Evolutionary conservation across 2,329 filamentous ascomycete genomes (phyloP).

Genomic region (Hymenoscyphus linearis): DNA sequence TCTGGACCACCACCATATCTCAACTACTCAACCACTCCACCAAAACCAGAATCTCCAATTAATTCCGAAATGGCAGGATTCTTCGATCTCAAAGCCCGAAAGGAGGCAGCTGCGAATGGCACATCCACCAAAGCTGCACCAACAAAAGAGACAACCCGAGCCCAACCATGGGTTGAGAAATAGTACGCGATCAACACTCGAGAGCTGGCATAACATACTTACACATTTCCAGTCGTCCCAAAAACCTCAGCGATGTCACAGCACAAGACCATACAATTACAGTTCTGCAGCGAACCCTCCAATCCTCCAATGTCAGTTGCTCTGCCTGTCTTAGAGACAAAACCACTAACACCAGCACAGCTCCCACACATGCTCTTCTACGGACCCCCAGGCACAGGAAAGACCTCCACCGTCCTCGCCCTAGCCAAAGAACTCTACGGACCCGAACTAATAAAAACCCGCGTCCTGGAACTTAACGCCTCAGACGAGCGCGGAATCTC

Average conservation of each 20-base stretch:
- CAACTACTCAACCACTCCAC: not conserved
- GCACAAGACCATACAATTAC: constrained; percentile 97
- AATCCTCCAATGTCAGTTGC: constrained; percentile 75
- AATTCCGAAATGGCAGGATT: constrained; percentile 69
- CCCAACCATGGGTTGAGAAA: constrained; percentile 98
- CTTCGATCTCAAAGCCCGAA: constrained; percentile 91
- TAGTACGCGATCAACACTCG: constrained; percentile 56
- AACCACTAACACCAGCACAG: constrained; percentile 36
- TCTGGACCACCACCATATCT: not conserved
- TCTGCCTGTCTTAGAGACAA: not conserved
- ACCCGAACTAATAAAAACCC: constrained; percentile 83
- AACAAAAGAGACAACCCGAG: constrained; percentile 56
- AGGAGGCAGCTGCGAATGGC: constrained; percentile 66
- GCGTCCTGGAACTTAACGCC: constrained; percentile 98
- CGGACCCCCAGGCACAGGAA: constrained; percentile 92
- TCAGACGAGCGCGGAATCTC: constrained; percentile 97
- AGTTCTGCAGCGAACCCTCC: constrained; percentile 84
- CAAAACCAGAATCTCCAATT: not conserved
- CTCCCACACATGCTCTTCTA: constrained; percentile 99
- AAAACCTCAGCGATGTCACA: constrained; percentile 88
- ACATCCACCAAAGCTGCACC: constrained; percentile 60
- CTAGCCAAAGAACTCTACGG: constrained; percentile 97
- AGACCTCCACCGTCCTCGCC: constrained; percentile 95
- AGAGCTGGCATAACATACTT: constrained; percentile 23
- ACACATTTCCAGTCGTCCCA: constrained; percentile 68